Base-by-base conservation (phyloP, 306 rosid species). In the Vicia sativa region DNA sequence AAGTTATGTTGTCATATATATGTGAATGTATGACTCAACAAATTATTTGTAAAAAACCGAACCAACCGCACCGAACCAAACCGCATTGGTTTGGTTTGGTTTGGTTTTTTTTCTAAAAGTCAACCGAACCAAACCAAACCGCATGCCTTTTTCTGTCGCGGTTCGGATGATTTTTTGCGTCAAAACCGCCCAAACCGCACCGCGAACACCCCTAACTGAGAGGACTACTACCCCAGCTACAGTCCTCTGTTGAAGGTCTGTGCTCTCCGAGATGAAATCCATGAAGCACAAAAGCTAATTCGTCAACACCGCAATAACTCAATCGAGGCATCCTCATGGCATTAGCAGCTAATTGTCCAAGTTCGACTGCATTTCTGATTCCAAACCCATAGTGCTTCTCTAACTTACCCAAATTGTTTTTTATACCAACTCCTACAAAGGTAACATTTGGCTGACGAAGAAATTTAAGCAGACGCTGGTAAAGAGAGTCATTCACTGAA, bases 371-470 rank as follows among this genome's bases (percentile, higher is more conserved):
- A 53, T 68, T 68, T 21, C 5, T 23, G 54, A 39, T 13, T 5
- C 54, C 15, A 13, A 68, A 13, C 7, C 65, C 65, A 42, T 9
- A 41, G 4, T 14, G 7, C 44, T 14, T 54, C 65, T 68, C 42
- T 42, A 68, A 23, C 26, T 23, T 23, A 23, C 2, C 41, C 0
- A 68, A 9, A 68, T 68, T 39, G 0, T 35, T 25, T 13, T 38
- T 52, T 23, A 54, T 38, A 8, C 62, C 62, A 4, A 52, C 9
- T 0, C 62, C 72, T 1, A 67, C 72, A 12, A 67, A 67, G 0
- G 39, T 67, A 13, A 1, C 11, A 21, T 67, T 16, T 50, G 57
- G 57, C 0, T 21, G 2, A 54, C 53, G 25, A 5, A 68, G 73
- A 14, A 68, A 68, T 23, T 38, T 38, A 9, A 37, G 3, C 14